Evolutionary conservation across 768 basidiomycete genomes (phyloP).

Genomic region (Termitomyces sp.): DNA sequence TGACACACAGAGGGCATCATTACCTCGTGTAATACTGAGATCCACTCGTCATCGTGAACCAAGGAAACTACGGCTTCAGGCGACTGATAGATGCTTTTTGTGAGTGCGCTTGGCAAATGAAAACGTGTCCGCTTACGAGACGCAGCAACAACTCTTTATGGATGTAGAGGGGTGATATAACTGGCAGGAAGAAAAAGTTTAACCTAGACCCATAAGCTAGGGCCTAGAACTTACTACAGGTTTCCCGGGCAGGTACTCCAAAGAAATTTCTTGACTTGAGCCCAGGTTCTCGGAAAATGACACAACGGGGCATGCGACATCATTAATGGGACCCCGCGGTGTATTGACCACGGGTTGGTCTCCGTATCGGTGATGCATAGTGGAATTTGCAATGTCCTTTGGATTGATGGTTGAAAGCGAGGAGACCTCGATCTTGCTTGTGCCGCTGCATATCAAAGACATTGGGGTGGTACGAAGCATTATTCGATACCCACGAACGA

Average conservation of each 20-base stretch:
- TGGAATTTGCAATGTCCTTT: slow-evolving; percentile 2
- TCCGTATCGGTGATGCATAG: not conserved
- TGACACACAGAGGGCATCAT: not conserved
- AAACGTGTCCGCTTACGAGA: slow-evolving; percentile 1
- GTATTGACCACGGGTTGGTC: not conserved
- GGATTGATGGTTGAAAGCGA: slow-evolving; percentile 6
- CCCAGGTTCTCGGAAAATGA: not conserved
- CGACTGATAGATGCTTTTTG: not conserved
- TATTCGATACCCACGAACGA: slow-evolving; percentile 15
- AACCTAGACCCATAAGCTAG: not conserved
- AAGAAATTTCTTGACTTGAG: not conserved
- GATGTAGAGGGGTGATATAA: slow-evolving; percentile 12
- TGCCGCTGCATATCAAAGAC: slow-evolving; percentile 1
- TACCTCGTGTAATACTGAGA: slow-evolving; percentile 10
- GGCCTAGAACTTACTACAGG: not conserved
- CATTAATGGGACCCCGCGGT: not conserved
- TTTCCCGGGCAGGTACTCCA: slow-evolving; percentile 3
- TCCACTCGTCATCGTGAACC: slow-evolving; percentile 17
- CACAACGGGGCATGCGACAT: not conserved
- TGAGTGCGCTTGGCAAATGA: not conserved
- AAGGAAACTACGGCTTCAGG: slow-evolving; percentile 11
- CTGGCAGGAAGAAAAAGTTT: not conserved
- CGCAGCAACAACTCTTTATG: slow-evolving; percentile 14
- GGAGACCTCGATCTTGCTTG: slow-evolving; percentile 4
- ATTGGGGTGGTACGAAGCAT: slow-evolving; percentile 10